Evolutionary conservation across 352 stramenopile genomes (phyloP).

Genomic region (Globisporangium megalacanthum): DNA sequence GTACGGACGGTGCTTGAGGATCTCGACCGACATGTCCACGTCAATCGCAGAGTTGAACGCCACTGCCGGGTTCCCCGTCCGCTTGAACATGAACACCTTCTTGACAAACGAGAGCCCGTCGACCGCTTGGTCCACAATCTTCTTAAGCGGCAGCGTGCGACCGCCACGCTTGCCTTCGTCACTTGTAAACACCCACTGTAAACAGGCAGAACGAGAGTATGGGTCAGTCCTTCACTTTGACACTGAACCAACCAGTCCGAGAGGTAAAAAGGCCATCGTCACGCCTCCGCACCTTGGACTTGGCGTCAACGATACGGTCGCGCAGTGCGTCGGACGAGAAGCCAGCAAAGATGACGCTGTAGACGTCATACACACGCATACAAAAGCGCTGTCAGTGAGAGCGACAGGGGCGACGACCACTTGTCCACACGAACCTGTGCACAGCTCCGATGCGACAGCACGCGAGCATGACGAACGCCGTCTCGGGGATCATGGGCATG

Average conservation of each 20-base stretch:
- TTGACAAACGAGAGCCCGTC: constrained; percentile 86
- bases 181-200: constrained; percentile 91
- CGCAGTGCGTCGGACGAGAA: constrained; percentile 93
- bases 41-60: constrained; percentile 80
- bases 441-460: constrained; percentile 96
- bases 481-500: constrained; percentile 99
- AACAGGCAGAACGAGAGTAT: neutral
- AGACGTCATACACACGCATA: neutral
- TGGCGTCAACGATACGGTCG: constrained; percentile 93
- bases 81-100: constrained; percentile 95
- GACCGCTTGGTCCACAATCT: constrained; percentile 93
- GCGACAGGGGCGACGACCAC: neutral
- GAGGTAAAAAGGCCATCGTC: too few relatives aligned
- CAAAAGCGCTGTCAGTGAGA: neutral
- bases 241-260: too few relatives aligned
- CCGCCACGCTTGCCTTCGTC: constrained; percentile 93
- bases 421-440: constrained; percentile 38
- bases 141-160: constrained; percentile 91
- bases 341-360: constrained; percentile 95
- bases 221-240: neutral
- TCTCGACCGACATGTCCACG: constrained; percentile 91
- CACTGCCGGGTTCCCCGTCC: constrained; percentile 68
- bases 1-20: constrained; percentile 89
- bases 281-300: constrained; percentile 13
- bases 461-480: constrained; percentile 97